Base-by-base conservation (phyloP, 2,329 filamentous ascomycete genomes). In the Nemania bipapillata region DNA sequence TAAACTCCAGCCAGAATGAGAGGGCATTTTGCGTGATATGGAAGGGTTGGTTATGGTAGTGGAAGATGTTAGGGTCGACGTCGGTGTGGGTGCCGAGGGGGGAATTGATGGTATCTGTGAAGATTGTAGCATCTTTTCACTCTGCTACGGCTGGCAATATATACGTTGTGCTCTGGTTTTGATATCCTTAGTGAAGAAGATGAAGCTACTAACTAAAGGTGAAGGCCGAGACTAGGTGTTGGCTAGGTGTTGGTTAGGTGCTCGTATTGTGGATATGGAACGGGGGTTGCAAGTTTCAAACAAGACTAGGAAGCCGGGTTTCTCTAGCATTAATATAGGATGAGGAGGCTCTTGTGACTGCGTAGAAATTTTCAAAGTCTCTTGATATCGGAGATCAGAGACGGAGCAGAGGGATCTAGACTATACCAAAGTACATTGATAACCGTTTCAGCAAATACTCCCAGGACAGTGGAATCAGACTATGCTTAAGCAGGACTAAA, bases 1-100 rank as follows among this genome's bases (percentile, higher is more conserved):
- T 49, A 77, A 65, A 65, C 74, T 77, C 63, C 72, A 67, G 20
- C 71, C 71, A 20, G 62, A 42, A 22, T 63, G 11, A 45, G 59
- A 30, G 22, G 70, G 64, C 63, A 67, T 67, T 53, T 69, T 71
- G 61, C 57, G 66, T 24, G 69, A 59, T 30, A 66, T 40, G 22
- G 58, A n/a, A 24, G 69, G 40, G 49, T 37, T 53, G 26, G 49
- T 49, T 55, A 65, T 55, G 12, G 61, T 9, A 35, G 54, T 61
- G 49, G n/a, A 26, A 24, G 61, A 56, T 3, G 60, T 66, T 45
- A 64, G 37, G 12, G 65, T 64, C 3, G 61, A 42, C 37, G 70
- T 61, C 32, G 57, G 30, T 55, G 67, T 17, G 11, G 62, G 63
- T n/a, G 56, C 32, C 42, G 61, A 22, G 30, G 40, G 26, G 37